These are phyloP conservation scores for Blastocystis sp. DNA, from an alignment of 352 stramenopile genomes.

Conservation along the genomic window DNA sequence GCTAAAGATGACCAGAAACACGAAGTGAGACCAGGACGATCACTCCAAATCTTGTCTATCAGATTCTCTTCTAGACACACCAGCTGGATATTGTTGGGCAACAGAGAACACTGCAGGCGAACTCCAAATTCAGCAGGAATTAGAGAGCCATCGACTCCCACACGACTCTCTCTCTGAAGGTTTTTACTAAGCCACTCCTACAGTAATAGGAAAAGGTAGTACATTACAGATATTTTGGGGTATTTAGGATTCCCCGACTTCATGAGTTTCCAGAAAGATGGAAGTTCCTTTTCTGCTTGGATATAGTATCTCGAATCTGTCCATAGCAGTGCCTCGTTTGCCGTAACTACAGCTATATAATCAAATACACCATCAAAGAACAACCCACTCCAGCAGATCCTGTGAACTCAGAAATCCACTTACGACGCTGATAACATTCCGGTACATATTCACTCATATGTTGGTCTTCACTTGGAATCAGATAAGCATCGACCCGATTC, in stretches of 20 bases:
- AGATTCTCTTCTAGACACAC: slow-evolving; percentile 41
- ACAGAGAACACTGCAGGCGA: not conserved
- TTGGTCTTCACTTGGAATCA: slow-evolving; percentile 90
- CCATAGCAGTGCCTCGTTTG: slow-evolving; percentile 84
- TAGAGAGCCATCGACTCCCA: slow-evolving; percentile 81
- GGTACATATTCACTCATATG: slow-evolving; percentile 97
- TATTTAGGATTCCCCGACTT: slow-evolving; percentile 72
- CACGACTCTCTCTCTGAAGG: slow-evolving; percentile 70
- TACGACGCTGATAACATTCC: slow-evolving; percentile 84
- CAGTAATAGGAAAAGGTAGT: slow-evolving; percentile 65
- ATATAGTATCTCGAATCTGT: slow-evolving; percentile 96
- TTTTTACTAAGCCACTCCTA: slow-evolving; percentile 78
- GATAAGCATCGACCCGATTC: slow-evolving; percentile 75
- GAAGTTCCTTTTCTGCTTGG: slow-evolving; percentile 87
- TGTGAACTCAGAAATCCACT: slow-evolving; percentile 90
- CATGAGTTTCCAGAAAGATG: slow-evolving; percentile 87
- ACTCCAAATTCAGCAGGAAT: not conserved
- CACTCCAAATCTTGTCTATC: slow-evolving; percentile 18
- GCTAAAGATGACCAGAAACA: not conserved
- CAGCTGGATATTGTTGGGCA: not conserved
- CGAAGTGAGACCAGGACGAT: not conserved
- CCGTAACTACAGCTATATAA: slow-evolving; percentile 72
- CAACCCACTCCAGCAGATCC: slow-evolving; percentile 88
- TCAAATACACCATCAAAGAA: not conserved
- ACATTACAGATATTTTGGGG: slow-evolving; percentile 20